Base-by-base conservation (phyloP, 2,329 filamentous ascomycete species). In the Colletotrichum ledebouriae region DNA sequence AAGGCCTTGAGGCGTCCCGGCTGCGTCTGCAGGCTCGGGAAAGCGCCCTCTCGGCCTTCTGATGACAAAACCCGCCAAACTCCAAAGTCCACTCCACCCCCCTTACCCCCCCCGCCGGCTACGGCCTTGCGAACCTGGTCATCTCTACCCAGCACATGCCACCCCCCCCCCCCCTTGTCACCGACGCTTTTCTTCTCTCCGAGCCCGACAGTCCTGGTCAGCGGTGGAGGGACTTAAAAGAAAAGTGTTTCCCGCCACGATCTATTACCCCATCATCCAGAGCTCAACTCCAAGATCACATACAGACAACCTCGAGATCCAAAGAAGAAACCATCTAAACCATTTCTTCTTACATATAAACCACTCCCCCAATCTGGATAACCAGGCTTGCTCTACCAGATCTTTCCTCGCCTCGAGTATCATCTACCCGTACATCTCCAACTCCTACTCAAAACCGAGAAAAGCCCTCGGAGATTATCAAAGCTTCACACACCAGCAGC, bases 141-240 rank as follows among this genome's bases (percentile, higher is more conserved):
- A 64, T 59, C 34, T 55, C 56, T 55, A 47, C 63, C 63, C 61
- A 56, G 61, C 61, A 65, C 33, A 34, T 64, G 44, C 52, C 58
- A 42, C 60, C n/a, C 61, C 56, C 61, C n/a, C 61, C 56, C 61
- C 61, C 61, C 66, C 66, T 60, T 55, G 61, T 69, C 66, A 66
- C 66, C 66, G 66, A 53, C 59, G 20, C 56, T 69, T 66, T 69
- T 66, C 61, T 69, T 69, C 66, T 68, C 66, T 68, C 66, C 66
- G 66, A 68, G 66, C 47, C 66, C 66, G 66, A 68, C 47, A 68
- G 49, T 56, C 55, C 61, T 55, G 55, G 47, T 49, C 41, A 33
- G 55, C 55, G 42, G 66, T 55, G 47, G 66, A 69, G 61, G 29
- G 42, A 44, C 55, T 69, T 69, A 69, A 69, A 69, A 69, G 61